Evolutionary conservation across 768 basidiomycete species (phyloP), one percentile per base, ranked within the genome.

Genomic region (Clitopilus passeckerianus): DNA sequence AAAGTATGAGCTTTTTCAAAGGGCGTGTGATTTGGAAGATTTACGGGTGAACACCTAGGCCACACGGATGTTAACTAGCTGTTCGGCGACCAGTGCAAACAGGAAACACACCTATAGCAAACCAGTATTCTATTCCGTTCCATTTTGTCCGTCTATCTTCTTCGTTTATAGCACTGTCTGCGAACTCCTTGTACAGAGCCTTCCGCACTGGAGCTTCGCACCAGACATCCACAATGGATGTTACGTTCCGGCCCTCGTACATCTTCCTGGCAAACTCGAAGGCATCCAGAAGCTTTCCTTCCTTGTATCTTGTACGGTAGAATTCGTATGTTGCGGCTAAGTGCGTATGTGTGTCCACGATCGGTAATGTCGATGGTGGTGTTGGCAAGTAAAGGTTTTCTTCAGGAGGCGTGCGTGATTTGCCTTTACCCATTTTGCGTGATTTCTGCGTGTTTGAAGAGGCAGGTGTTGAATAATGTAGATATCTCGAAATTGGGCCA

Each of bases 321-420:
- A 76, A 65, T 0, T 78, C 76, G 64, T 82, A 94, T 0, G 92
- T 95, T 0, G 88, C 83, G 8, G 86, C 77, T n/a, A 94, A 74
- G 65, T 94, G 93, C 0, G 90, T 91, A 73, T 95, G 93, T 0
- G 92, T 94, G 72, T 95, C 93, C 16, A 93, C 77, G 64, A 94
- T 83, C 5, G 75, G 66, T 5, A 71, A 57, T 1, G 69, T 55
- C 1, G 76, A 70, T 2, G 74, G 75, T 14, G 69, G 70, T 20
- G 68, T 61, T 14, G 80, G 78, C 6, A 79, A 67, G 14, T 79
- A 63, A 5, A 80, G 71, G 53, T 71, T 63, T 33, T 71, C 66
- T 63, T 78, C 77, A 9, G 68, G 60, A 1, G 74, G 76, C 0
- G 72, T 74, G 20, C 68, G 70, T 6, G 74, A 72, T 56, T 71